Percentiles rank a stretch among this genome's conserved stretches.
Evolutionary conservation across 2,329 filamentous ascomycete genomes (phyloP).

Genomic region (Stemphylium lycopersici): DNA sequence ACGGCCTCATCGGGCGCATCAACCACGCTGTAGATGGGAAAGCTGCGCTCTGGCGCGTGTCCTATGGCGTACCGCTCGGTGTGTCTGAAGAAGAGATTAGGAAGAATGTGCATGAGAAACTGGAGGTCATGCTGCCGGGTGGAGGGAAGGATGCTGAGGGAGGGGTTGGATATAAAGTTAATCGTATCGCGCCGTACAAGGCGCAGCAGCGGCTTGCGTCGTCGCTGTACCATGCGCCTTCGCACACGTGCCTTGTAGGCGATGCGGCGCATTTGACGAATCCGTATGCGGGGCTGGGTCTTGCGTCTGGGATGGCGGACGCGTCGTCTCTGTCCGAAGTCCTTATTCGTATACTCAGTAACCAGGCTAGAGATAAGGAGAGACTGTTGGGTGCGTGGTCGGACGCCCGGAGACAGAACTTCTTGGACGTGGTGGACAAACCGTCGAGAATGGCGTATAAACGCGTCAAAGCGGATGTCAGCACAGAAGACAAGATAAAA

Average conservation of each 20-base stretch:
- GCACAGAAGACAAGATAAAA: constrained; percentile 34
- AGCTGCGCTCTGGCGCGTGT: constrained; percentile 50
- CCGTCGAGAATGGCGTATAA: constrained; percentile 37
- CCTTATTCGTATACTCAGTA: constrained; percentile 31
- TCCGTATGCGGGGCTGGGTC: constrained; percentile 46
- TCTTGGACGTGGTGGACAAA: constrained; percentile 44
- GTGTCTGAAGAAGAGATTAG: constrained; percentile 41
- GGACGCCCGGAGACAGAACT: constrained; percentile 42
- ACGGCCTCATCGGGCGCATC: constrained; percentile 47
- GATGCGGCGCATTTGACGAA: constrained; percentile 52
- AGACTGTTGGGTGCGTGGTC: constrained; percentile 46
- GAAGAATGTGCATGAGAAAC: constrained; percentile 33
- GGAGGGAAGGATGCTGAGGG: constrained; percentile 24
- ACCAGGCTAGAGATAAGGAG: constrained; percentile 21
- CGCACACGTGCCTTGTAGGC: constrained; percentile 44
- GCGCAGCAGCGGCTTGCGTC: constrained; percentile 49
- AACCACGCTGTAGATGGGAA: constrained; percentile 19
- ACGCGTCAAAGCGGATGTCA: constrained; percentile 34
- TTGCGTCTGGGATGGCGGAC: constrained; percentile 45
- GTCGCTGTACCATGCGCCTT: constrained; percentile 25
- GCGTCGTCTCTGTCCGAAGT: constrained; percentile 38
- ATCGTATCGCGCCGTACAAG: constrained; percentile 49
- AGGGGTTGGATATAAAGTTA: constrained; percentile 36
- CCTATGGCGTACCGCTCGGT: constrained; percentile 46
- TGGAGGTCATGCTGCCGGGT: constrained; percentile 39